Percentiles rank a stretch among this genome's conserved stretches.
Conservation (phyloP, 768 basidiomycete genomes). For the Dioszegia hungarica region DNA sequence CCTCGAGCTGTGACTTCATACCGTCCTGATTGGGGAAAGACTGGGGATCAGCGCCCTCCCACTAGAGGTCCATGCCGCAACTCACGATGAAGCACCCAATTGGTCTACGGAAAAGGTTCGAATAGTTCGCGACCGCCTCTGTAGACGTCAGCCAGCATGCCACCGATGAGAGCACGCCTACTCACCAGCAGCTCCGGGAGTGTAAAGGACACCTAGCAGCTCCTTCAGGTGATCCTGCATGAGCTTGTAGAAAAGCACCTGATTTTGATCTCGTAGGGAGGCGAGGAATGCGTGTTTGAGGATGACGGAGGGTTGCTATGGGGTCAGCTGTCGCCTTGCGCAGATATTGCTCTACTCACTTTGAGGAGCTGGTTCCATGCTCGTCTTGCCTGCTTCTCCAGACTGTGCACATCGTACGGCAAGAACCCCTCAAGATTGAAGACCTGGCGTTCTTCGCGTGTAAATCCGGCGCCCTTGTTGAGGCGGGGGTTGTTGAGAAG, state of each 20-base stretch:
- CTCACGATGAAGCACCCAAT: slow-evolving; percentile 41
- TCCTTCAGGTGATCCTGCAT: slow-evolving; percentile 62
- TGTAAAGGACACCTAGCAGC: slow-evolving; percentile 70
- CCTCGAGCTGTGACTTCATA: slow-evolving; percentile 68
- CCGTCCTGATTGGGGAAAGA: slow-evolving; percentile 60
- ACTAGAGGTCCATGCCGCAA: not conserved
- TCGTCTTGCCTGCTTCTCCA: slow-evolving; percentile 58
- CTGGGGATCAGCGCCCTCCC: slow-evolving; percentile 50
- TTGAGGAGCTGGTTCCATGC: slow-evolving; percentile 59
- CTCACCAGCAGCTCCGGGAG: slow-evolving; percentile 56
- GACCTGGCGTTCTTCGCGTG: slow-evolving; percentile 61
- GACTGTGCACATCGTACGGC: slow-evolving; percentile 49
- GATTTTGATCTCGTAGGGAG: slow-evolving; percentile 46
- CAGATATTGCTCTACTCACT: slow-evolving; percentile 16
- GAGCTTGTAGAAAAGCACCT: slow-evolving; percentile 74
- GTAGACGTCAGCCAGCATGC: slow-evolving; percentile 50
- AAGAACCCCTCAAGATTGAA: slow-evolving; percentile 58
- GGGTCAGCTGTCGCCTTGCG: slow-evolving; percentile 17
- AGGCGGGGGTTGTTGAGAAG: slow-evolving; percentile 37
- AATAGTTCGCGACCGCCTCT: slow-evolving; percentile 77
- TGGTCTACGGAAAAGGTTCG: slow-evolving; percentile 70
- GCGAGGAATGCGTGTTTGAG: slow-evolving; percentile 67
- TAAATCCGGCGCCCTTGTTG: slow-evolving; percentile 67
- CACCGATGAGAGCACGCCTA: too few species aligned
- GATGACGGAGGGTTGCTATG: slow-evolving; percentile 52